Conservation (phyloP, 139 green algal genomes). For the Tetradesmus obliquus region DNA sequence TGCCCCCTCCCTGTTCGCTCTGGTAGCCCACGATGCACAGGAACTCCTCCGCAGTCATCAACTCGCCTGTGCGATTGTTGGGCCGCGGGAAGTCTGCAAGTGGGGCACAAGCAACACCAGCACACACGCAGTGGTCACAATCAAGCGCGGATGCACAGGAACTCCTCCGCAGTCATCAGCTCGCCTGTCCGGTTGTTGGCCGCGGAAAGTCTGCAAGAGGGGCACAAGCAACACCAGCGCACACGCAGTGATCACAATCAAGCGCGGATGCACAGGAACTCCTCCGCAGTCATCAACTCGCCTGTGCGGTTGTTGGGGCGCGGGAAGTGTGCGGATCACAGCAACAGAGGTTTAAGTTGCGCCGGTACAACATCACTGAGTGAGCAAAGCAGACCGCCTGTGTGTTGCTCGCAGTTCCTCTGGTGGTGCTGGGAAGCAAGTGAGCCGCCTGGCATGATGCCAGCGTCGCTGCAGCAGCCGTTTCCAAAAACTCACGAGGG, state of each 20-base stretch:
- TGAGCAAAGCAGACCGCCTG: too few species aligned
- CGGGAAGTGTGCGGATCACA: constrained; percentile 28
- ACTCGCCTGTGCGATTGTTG: constrained; percentile 37
- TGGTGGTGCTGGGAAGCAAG: too few species aligned
- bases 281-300: constrained; percentile 46
- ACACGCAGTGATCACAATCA: neutral
- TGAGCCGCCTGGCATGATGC: too few species aligned
- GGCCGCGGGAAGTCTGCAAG: constrained; percentile 44
- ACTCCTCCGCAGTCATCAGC: constrained; percentile 48
- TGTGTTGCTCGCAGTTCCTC: too few species aligned
- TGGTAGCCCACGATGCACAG: constrained; percentile 44
- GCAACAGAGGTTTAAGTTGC: too few species aligned
- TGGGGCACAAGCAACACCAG: neutral
- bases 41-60: constrained; percentile 48
- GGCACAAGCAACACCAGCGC: neutral
- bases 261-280: constrained; percentile 34
- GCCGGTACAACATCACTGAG: too few species aligned
- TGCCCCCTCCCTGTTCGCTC: constrained; percentile 27
- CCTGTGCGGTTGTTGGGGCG: constrained; percentile 39
- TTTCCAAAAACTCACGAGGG: too few species aligned
- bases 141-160: constrained; percentile 13
- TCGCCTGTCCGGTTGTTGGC: constrained; percentile 37
- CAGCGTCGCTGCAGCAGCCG: too few species aligned
- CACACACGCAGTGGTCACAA: neutral
- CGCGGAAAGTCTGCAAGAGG: constrained; percentile 38